Evolutionary conservation across 352 stramenopile genomes (phyloP).

Genomic region (Globisporangium rhizosaccharum): DNA sequence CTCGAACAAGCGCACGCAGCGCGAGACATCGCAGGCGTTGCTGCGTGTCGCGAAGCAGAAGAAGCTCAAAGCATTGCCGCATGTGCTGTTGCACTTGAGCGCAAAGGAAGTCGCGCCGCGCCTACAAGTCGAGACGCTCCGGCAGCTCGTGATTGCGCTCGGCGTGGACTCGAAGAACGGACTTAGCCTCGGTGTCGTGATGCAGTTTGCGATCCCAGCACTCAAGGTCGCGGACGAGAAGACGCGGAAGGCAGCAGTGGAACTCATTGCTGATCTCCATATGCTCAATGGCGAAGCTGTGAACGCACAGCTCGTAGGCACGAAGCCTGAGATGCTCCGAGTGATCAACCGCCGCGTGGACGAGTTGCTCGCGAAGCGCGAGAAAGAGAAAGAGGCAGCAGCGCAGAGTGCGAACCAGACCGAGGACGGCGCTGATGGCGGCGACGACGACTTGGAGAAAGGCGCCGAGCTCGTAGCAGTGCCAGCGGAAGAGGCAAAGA

Average conservation of each 20-base stretch:
- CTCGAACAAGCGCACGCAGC: slow-evolving; percentile 80
- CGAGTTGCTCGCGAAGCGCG: slow-evolving; percentile 45
- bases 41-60: slow-evolving; percentile 57
- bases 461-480: slow-evolving; percentile 29
- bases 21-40: slow-evolving; percentile 53
- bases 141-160: slow-evolving; percentile 45
- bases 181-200: slow-evolving; percentile 52
- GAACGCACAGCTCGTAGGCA: slow-evolving; percentile 30
- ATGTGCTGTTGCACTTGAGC: slow-evolving; percentile 60
- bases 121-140: slow-evolving; percentile 52
- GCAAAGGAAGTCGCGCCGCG: slow-evolving; percentile 48
- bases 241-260: slow-evolving; percentile 57
- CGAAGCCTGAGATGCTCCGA: slow-evolving; percentile 76
- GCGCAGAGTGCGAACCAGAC: slow-evolving; percentile 39
- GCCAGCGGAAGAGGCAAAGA: slow-evolving; percentile 46
- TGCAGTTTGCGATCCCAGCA: slow-evolving; percentile 66
- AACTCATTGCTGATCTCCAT: slow-evolving; percentile 65
- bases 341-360: slow-evolving; percentile 71
- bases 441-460: slow-evolving; percentile 22
- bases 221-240: slow-evolving; percentile 77
- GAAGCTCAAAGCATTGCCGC: slow-evolving; percentile 48
- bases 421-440: slow-evolving; percentile 21
- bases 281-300: slow-evolving; percentile 27
- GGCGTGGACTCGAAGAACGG: slow-evolving; percentile 27
- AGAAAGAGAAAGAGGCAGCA: slow-evolving; percentile 25